phyloP scores from a whole-genome alignment of 2,329 filamentous ascomycete genomes.

The Trichoderma arundinaceum region DNA sequence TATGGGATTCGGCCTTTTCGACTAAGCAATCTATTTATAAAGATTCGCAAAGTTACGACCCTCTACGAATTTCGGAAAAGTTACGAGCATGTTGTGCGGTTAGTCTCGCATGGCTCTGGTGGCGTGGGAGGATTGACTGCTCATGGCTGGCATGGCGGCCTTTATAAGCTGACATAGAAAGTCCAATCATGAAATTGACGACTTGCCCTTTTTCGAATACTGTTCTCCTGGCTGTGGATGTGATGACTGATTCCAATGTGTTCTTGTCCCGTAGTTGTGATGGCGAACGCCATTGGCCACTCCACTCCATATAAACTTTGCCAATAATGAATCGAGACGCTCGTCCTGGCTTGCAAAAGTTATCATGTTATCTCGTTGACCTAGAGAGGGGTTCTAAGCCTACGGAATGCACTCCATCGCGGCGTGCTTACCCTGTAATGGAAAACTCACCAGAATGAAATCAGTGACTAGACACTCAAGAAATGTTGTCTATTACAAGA shows the following conservation, averaged over 20 bases:
- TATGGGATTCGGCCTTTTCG: slow-evolving; percentile 79
- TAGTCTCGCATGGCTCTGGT: slow-evolving; percentile 42
- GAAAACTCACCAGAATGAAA: too few species aligned
- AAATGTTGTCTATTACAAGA: too few species aligned
- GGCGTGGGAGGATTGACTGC: slow-evolving; percentile 43
- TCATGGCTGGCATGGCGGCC: slow-evolving; percentile 42
- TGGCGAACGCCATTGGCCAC: too few species aligned
- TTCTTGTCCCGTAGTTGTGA: not conserved
- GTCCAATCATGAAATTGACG: slow-evolving; percentile 42
- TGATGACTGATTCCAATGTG: not conserved
- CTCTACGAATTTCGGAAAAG: slow-evolving; percentile 45
- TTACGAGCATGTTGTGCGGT: slow-evolving; percentile 42
- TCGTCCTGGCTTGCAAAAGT: not conserved
- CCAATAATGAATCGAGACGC: not conserved
- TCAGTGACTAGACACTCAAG: too few species aligned
- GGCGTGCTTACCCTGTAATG: too few species aligned
- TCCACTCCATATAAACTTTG: not conserved
- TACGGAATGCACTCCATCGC: too few species aligned
- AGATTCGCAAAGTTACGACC: slow-evolving; percentile 42
- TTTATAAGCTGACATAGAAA: slow-evolving; percentile 39
- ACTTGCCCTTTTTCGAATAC: slow-evolving; percentile 38
- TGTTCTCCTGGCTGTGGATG: not conserved
- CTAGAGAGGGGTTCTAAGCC: too few species aligned
- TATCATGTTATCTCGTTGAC: too few species aligned
- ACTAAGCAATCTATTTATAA: slow-evolving; percentile 58